Evolutionary conservation across 1,284 basidiomycete species (phyloP), one percentile per base, ranked within the genome.

Genomic region (Boletellus deceptivus): DNA sequence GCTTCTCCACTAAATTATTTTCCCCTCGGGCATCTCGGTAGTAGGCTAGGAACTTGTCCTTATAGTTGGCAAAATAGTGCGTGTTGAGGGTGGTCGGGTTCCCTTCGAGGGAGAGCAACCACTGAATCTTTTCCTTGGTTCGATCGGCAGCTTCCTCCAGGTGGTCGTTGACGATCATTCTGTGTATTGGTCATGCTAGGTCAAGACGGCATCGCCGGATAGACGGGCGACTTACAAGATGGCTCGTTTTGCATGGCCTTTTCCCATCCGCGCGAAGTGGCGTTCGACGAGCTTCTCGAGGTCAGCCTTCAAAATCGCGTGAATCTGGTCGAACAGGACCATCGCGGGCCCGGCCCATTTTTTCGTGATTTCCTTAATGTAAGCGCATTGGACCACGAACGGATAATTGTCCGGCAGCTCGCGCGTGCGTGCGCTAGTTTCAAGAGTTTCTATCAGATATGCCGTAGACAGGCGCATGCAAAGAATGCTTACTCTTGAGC

Each of bases 401-500:
- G 86, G 86, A 53, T 77, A 80, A 53, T 79, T 77, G 14, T 77
- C 82, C 0, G 86, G 85, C 0, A 89, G 72, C 60, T 89, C 84
- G 5, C 85, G 80, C 0, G 84, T 84, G 1, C 80, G 75, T 0
- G 84, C 78, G 8, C 87, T 89, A 37, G 7, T 8, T 35, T 6
- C 17, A 36, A n/a, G 9, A 9, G 22, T 13, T 14, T 20, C 14
- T 2, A 1, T 61, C 20, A 51, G 1, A 4, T 2, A 13, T 6
- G 5, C 22, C 6, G 33, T 39, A 14, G 11, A 7, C n/a, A 43
- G 24, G n/a, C 35, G 6, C 7, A 24, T 11, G 1, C 29, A 16
- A 47, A 8, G 62, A 8, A 14, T 31, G 29, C 29, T 76, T 63
- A 86, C 85, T 68, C 61, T 24, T 72, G 61, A 0, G 80, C 80